Percentiles rank a stretch among this genome's conserved stretches.
Evolutionary conservation across 305 asterid species (phyloP).

Genomic region (Galium porrigens): DNA sequence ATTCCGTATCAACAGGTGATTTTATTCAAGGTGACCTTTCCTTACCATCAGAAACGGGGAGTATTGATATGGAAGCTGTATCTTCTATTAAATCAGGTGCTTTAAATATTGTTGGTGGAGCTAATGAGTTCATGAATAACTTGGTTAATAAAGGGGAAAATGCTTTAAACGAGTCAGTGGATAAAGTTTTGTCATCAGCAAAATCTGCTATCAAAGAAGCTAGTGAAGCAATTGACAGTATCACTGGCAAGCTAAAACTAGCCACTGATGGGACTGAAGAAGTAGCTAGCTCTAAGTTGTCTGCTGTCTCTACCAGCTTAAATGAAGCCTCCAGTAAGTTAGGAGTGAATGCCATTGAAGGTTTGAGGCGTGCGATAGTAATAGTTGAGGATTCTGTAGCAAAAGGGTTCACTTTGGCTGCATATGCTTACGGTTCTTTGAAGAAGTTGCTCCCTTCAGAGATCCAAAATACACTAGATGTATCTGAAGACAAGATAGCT

Average conservation of each 20-base stretch:
- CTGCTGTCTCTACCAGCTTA: slow-evolving; percentile 36
- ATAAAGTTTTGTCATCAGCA: slow-evolving; percentile 35
- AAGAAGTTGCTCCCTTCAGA: slow-evolving; percentile 63
- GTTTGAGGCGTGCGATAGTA: slow-evolving; percentile 35
- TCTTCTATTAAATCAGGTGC: slow-evolving; percentile 27
- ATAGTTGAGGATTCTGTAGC: slow-evolving; percentile 44
- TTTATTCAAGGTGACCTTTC: slow-evolving; percentile 26
- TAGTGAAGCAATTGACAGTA: slow-evolving; percentile 37
- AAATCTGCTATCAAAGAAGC: slow-evolving; percentile 28
- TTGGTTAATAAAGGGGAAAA: slow-evolving; percentile 36
- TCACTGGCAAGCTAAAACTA: slow-evolving; percentile 25
- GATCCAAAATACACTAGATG: slow-evolving; percentile 35
- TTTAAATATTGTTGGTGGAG: slow-evolving; percentile 22
- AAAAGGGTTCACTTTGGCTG: slow-evolving; percentile 40
- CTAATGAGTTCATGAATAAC: slow-evolving; percentile 24
- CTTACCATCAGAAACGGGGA: slow-evolving; percentile 23
- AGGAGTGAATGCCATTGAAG: slow-evolving; percentile 41
- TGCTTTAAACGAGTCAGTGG: slow-evolving; percentile 35
- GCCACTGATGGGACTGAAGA: slow-evolving; percentile 45
- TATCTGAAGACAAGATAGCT: slow-evolving; percentile 34
- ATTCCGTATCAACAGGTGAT: slow-evolving; percentile 14
- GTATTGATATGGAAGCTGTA: slow-evolving; percentile 27
- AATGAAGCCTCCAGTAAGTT: slow-evolving; percentile 51
- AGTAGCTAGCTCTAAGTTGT: slow-evolving; percentile 40
- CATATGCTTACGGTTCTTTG: slow-evolving; percentile 46